These are phyloP conservation scores for Fraxinus velutina DNA, from an alignment of 305 asterid genomes.

Conservation along the genomic window DNA sequence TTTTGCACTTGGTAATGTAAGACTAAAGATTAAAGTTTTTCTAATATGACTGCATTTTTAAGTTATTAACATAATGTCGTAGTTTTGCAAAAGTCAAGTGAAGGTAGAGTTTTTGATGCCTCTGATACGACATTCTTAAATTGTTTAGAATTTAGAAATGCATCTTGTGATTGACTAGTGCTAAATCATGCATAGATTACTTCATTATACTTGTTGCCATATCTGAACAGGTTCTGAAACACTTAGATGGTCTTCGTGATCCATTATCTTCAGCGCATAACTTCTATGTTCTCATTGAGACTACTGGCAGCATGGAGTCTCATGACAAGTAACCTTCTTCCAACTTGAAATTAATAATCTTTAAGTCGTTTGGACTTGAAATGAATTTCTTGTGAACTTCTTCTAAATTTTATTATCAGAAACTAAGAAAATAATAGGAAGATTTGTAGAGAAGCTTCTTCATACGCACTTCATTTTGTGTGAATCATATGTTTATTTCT, in stretches of 20 bases:
- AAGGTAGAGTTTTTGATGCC: neutral
- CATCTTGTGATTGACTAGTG: slow-evolving; percentile 4
- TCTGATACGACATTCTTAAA: neutral
- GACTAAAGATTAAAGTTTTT: neutral
- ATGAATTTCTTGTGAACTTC: slow-evolving; percentile 11
- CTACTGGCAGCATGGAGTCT: slow-evolving; percentile 87
- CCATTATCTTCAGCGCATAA: slow-evolving; percentile 80
- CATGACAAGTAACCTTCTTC: slow-evolving; percentile 71
- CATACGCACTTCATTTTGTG: neutral
- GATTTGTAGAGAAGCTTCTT: neutral
- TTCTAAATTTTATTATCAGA: neutral
- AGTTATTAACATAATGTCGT: neutral
- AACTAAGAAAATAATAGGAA: neutral
- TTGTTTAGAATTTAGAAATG: neutral
- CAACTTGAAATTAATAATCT: slow-evolving; percentile 24
- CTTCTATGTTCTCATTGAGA: slow-evolving; percentile 90
- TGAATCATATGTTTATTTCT: neutral
- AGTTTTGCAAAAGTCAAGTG: neutral
- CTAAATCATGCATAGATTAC: slow-evolving; percentile 18
- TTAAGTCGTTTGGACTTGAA: slow-evolving; percentile 16
- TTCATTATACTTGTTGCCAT: slow-evolving; percentile 13
- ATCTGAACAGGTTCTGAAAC: slow-evolving; percentile 70
- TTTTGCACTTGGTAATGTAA: neutral
- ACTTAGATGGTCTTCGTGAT: slow-evolving; percentile 89
- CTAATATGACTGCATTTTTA: neutral